Evolutionary conservation across 2,329 filamentous ascomycete genomes (phyloP), one percentile per base, ranked within the genome.

Genomic region (Xylariales sp.): DNA sequence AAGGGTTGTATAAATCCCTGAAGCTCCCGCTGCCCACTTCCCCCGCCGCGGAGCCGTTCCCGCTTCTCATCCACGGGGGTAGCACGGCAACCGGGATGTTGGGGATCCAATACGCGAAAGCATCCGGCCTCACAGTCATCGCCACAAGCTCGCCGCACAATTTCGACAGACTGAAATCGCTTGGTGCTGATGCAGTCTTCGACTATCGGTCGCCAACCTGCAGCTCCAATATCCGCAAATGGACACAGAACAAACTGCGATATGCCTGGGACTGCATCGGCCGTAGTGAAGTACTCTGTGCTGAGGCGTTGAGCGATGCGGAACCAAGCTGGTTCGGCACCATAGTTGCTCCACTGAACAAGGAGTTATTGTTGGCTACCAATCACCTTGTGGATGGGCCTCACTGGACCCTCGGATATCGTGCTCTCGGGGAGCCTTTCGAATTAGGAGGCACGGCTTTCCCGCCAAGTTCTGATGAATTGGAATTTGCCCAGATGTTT

Each of bases 71-170:
- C 42, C 69, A 71, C 38, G 69, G 66, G 29, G 67, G 65, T 12
- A 71, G 72, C 54, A 79, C 70, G 8, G 75, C 74, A 2, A 76
- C 76, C 0, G 71, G 69, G 53, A 70, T 77, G 29, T 69, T 75
- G 37, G 67, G 56, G 5, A 66, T 72, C 44, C 66, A 70, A 48
- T 65, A 51, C 43, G 65, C 65, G 38, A 65, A 63, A 44, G 49
- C 59, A 13, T 63, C 62, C 5, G 66, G 63, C 5, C 59, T 60
- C 23, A 54, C 42, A 11, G 62, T 69, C 10, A 51, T 66, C 12
- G 50, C 66, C 1, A 69, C 66, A 1, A 49, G 57, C 6, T 67
- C 67, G 16, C 57, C 61, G 13, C 45, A 41, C 39, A 61, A 66
- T 47, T 59, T 59, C 40, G 61, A 57, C 15, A 56, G 60, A 17